Evolutionary conservation across 805 yeast species (phyloP).

Genomic region (Ogataea ramenticola): DNA sequence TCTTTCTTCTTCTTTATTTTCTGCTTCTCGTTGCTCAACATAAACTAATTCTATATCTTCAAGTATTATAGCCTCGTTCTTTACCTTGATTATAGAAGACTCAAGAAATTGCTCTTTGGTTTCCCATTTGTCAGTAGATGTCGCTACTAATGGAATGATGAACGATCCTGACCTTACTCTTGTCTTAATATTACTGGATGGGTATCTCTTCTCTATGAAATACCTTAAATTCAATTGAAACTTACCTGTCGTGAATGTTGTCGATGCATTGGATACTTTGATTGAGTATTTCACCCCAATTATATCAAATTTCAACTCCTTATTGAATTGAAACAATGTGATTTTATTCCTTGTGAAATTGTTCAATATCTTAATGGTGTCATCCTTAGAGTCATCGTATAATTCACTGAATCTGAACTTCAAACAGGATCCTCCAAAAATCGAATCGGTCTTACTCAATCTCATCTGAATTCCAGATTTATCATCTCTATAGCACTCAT

Average conservation of each 20-base stretch:
- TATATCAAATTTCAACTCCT: conserved; percentile 18
- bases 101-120: conserved; percentile 16
- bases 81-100: conserved; percentile 5
- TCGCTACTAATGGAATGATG: conserved; percentile 23
- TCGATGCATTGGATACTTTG: conserved; percentile 4
- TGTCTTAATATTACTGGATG: conserved; percentile 11
- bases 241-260: background rate
- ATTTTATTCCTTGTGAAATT: conserved; percentile 3
- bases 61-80: conserved; percentile 15
- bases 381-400: conserved; percentile 10
- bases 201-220: conserved; percentile 25
- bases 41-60: conserved; percentile 13
- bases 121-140: conserved; percentile 16
- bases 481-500: conserved; percentile 10
- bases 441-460: conserved; percentile 20
- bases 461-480: conserved; percentile 15
- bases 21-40: conserved; percentile 7
- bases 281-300: conserved; percentile 20
- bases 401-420: conserved; percentile 19
- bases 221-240: conserved; percentile 27
- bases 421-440: conserved; percentile 30
- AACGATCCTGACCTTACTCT: conserved; percentile 25
- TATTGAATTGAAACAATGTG: conserved; percentile 22
- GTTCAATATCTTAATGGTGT: conserved; percentile 1
- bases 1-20: background rate